Percentiles rank a stretch among this genome's conserved stretches.
Conservation (phyloP, 148 eudicot species). For the Silene conica region DNA sequence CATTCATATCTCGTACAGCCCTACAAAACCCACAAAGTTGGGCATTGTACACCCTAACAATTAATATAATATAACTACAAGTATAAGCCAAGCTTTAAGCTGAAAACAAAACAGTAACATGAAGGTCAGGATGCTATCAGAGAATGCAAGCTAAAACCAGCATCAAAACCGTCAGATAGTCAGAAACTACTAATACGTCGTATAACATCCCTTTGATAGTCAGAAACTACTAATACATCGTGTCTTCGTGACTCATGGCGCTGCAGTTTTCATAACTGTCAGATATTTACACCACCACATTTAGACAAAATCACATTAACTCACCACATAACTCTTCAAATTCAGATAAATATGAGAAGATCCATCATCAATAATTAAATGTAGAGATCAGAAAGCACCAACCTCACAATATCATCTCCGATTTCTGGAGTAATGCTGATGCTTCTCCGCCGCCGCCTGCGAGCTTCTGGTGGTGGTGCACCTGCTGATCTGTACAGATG, state of each 20-base stretch:
- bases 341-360: neutral
- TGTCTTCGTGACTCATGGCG: neutral
- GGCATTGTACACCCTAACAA: neutral
- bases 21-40: constrained; percentile 30
- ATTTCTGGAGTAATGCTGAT: constrained; percentile 97
- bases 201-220: neutral
- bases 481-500: constrained; percentile 67
- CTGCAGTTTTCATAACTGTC: neutral
- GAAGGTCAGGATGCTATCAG: neutral
- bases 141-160: neutral
- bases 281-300: neutral
- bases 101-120: neutral
- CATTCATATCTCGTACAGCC: constrained; percentile 99
- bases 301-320: neutral
- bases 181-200: neutral
- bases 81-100: neutral
- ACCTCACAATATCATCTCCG: constrained; percentile 99
- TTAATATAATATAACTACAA: neutral
- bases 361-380: neutral
- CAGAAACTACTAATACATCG: constrained; percentile 3
- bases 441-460: constrained; percentile 84
- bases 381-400: neutral
- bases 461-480: constrained; percentile 59
- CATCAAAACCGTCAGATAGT: neutral
- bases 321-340: neutral